phyloP scores from a whole-genome alignment of 192 early-diverging fungal genomes.

The Coemansia sp. region DNA sequence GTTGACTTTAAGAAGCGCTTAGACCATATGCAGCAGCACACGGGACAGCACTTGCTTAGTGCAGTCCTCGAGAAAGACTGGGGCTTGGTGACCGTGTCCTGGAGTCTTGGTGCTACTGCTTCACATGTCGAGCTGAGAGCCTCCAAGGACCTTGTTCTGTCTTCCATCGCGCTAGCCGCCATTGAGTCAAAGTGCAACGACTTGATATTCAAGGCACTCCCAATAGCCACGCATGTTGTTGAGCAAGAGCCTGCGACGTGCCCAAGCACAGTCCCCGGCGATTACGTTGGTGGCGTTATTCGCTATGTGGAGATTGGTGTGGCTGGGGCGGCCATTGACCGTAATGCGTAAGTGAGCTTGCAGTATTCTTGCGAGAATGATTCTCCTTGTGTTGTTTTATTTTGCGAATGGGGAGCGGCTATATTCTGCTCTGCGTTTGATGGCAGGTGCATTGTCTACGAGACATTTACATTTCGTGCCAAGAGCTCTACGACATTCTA shows the following conservation, averaged over 20 bases:
- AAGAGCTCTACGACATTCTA: neutral
- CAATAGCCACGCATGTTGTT: constrained; percentile 56
- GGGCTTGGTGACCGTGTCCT: constrained; percentile 66
- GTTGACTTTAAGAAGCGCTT: constrained; percentile 70
- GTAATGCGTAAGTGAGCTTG: constrained; percentile 35
- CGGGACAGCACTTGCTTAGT: constrained; percentile 70
- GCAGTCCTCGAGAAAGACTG: constrained; percentile 66
- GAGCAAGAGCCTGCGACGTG: constrained; percentile 56
- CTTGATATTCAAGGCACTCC: constrained; percentile 57
- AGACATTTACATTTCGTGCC: neutral
- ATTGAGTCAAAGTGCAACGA: constrained; percentile 63
- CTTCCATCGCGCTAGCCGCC: constrained; percentile 42
- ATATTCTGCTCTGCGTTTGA: neutral
- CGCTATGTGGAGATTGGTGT: constrained; percentile 24
- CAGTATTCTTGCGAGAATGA: neutral
- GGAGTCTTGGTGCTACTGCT: constrained; percentile 60
- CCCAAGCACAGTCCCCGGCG: constrained; percentile 43
- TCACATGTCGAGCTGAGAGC: constrained; percentile 67
- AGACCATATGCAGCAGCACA: constrained; percentile 80
- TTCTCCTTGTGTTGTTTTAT: neutral
- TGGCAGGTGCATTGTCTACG: constrained; percentile 1
- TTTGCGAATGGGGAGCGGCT: neutral
- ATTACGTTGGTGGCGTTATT: constrained; percentile 31
- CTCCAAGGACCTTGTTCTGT: constrained; percentile 33
- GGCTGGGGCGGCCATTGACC: constrained; percentile 10